Evolutionary conservation across 805 yeast genomes (phyloP), one percentile per base, ranked within the genome.

Genomic region (Zygosaccharomyces lentus): DNA sequence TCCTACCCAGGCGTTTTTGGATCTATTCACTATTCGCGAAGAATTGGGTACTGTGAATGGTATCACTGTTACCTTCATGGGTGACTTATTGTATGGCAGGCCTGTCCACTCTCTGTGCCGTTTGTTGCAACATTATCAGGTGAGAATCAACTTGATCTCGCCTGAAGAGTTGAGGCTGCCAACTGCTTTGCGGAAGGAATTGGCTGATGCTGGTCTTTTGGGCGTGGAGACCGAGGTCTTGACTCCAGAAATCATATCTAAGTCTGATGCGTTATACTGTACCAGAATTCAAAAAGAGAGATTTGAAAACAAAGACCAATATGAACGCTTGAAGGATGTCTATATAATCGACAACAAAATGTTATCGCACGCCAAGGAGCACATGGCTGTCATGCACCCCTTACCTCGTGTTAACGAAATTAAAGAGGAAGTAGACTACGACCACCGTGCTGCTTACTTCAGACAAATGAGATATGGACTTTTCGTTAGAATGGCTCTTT

Each of bases 401-500:
- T 80, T 93, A 61, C 99, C 99, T 66, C 86, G 99, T 71, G 90
- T 88, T 55, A 84, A 81, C 61, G 99, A 93, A 73, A 91, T 93
- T 59, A 86, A 86, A 63, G 98, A 90, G 72, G 99, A 93, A 74
- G 98, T 93, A 62, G 99, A 93, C 69, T 93, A 91, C 65, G 99
- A 93, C 71, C 97, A 91, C 70, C 86, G 99, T 70, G 98, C 99
- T 55, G 98, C 99, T 49, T 93, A 93, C 75, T 93, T 93, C 78
- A 86, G 99, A 80, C 98, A 93, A 76, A 93, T 93, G 99, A 85
- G 95, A 70, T 91, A 93, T 66, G 99, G 99, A 51, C 76, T 93
- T 67, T 93, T 84, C 65, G 96, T 95, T 38, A 89, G 99, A 78
- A 93, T 93, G 99, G 99, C 99, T 9, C 75, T 93, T 59, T 78